These are phyloP conservation scores for Ogataea angusta DNA, from an alignment of 805 yeast species.

Conservation along the genomic window DNA sequence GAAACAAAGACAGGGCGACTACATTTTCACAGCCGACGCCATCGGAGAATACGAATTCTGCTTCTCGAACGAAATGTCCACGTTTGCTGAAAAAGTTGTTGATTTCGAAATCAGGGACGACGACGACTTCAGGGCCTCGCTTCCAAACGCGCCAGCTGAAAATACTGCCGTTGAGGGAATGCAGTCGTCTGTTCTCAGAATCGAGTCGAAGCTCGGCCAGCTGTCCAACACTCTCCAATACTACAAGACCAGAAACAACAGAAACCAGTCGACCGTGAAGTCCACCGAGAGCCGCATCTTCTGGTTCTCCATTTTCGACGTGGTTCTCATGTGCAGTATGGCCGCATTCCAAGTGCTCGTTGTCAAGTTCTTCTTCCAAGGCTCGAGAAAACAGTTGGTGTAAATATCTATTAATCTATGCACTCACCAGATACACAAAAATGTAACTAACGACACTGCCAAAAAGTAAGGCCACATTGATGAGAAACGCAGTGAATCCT, in stretches of 20 bases:
- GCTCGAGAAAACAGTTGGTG: constrained; percentile 64
- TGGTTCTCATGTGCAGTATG: constrained; percentile 63
- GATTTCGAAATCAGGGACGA: constrained; percentile 72
- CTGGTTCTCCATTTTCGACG: constrained; percentile 64
- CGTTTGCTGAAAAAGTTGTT: constrained; percentile 76
- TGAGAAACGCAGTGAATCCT: constrained; percentile 80
- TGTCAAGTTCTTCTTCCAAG: constrained; percentile 69
- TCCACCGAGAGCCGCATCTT: constrained; percentile 63
- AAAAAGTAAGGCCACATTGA: constrained; percentile 71
- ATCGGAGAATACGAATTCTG: constrained; percentile 87
- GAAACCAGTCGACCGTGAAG: constrained; percentile 81
- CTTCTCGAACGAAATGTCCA: constrained; percentile 76
- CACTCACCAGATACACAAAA: constrained; percentile 39
- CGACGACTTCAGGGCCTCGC: constrained; percentile 54
- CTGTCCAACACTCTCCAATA: constrained; percentile 65
- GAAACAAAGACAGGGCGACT: constrained; percentile 77
- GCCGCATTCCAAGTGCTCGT: constrained; percentile 64
- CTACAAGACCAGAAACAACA: constrained; percentile 84
- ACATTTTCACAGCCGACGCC: constrained; percentile 59
- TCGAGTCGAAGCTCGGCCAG: constrained; percentile 57
- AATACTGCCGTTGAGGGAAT: constrained; percentile 55
- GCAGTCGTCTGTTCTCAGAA: constrained; percentile 51
- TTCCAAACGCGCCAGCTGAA: constrained; percentile 57
- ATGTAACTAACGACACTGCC: constrained; percentile 79
- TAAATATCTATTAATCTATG: constrained; percentile 23